Evolutionary conservation across 2,329 filamentous ascomycete species (phyloP), one percentile per base, ranked within the genome.

Genomic region (Neocatenulostroma microsporum): DNA sequence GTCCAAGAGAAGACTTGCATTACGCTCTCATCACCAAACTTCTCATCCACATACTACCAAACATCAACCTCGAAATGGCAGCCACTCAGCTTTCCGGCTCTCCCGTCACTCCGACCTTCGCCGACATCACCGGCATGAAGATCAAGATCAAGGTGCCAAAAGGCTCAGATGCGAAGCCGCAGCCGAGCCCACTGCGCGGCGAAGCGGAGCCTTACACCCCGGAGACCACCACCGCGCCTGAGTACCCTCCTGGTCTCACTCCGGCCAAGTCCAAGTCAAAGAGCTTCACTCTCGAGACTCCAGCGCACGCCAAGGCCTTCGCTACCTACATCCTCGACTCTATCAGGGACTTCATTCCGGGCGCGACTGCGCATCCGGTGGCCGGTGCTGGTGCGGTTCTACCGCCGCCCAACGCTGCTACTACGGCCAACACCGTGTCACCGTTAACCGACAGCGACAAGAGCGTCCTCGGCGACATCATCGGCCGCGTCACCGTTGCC

Each of bases 51-150:
- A 35, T 35, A 6, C 21, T 35, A 27, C 32, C 32, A n/a, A 26
- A 35, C 23, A 18, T 35, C 32, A 17, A 35, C 19, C 32, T 35
- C 32, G 21, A 35, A 4, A 35, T 35, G 32, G 21, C 32, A 26
- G 23, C 32, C 32, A 35, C 32, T 6, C 25, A 4, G 21, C 20
- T 26, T 14, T 6, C 20, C 30, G n/a, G n/a, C n/a, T n/a, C 18
- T 24, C 7, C 9, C 26, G 26, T 13, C 9, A 14, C 14, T 8
- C 13, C 8, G 7, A 14, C 8, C 26, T 10, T 29, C 26, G 26
- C 9, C 26, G 13, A 9, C 9, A 29, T 29, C 26, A 10, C 7
- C 7, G 9, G 14, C 26, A 10, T 14, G 9, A 7, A 9, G 7
- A 18, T 15, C 6, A 33, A 9, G 14, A 13, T 33, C 19, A 9